Percentiles rank a stretch among this genome's conserved stretches.
Evolutionary conservation across 495 filamentous ascomycete genomes (phyloP).

Genomic region (Schizothecium vesticola): DNA sequence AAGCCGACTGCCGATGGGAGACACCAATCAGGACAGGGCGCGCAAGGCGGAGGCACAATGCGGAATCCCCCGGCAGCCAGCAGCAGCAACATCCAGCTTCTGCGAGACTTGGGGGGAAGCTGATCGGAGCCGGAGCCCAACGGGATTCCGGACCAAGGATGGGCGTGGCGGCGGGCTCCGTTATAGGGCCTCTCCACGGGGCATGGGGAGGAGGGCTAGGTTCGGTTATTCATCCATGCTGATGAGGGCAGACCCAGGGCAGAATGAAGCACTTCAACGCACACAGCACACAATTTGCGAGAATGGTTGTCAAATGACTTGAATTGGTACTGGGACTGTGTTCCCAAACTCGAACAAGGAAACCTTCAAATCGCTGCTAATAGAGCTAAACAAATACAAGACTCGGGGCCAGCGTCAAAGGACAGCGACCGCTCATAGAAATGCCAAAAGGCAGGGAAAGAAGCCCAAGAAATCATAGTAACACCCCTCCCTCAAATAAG

Average conservation of each 20-base stretch:
- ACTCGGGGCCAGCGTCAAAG: background rate
- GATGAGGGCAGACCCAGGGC: background rate
- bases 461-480: conserved; percentile 7
- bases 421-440: conserved; percentile 6
- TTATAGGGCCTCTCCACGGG: background rate
- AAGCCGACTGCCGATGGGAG: background rate
- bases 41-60: background rate
- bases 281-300: background rate
- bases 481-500: background rate
- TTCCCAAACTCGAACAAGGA: background rate
- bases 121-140: background rate
- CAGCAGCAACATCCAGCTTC: background rate
- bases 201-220: background rate
- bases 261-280: background rate
- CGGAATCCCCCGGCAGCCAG: background rate
- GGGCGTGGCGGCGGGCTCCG: background rate
- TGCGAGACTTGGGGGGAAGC: background rate
- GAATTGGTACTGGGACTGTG: background rate
- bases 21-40: background rate
- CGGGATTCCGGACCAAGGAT: background rate
- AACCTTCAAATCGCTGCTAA: background rate
- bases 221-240: background rate
- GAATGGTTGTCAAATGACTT: background rate
- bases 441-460: conserved; percentile 14
- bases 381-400: conserved; percentile 12